Evolutionary conservation across 805 yeast genomes (phyloP).

Genomic region (Cyberlindnera mycetangii): DNA sequence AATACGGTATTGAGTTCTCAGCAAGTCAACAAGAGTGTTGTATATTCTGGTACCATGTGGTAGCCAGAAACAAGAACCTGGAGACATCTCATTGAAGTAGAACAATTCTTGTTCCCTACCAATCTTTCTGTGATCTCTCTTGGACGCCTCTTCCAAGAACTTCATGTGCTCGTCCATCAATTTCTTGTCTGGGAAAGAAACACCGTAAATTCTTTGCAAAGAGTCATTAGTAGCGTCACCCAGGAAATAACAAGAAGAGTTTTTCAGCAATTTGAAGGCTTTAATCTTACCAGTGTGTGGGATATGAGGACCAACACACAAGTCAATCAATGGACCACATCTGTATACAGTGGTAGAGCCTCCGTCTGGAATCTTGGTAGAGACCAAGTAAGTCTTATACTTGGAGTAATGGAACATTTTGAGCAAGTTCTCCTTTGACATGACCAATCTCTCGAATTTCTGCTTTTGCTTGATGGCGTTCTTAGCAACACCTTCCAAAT

Average conservation of each 20-base stretch:
- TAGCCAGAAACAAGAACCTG: slow-evolving; percentile 98
- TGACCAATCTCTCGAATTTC: slow-evolving; percentile 87
- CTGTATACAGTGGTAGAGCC: slow-evolving; percentile 95
- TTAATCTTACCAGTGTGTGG: slow-evolving; percentile 97
- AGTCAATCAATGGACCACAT: slow-evolving; percentile 95
- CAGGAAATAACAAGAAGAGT: slow-evolving; percentile 92
- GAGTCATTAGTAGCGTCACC: slow-evolving; percentile 94
- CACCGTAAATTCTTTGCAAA: slow-evolving; percentile 95
- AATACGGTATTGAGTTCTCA: slow-evolving; percentile 81
- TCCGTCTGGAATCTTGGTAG: slow-evolving; percentile 90
- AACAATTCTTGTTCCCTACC: slow-evolving; percentile 97
- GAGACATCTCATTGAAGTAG: slow-evolving; percentile 93
- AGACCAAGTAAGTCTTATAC: slow-evolving; percentile 85
- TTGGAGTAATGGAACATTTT: slow-evolving; percentile 95
- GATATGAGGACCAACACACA: slow-evolving; percentile 97
- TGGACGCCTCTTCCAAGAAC: slow-evolving; percentile 92
- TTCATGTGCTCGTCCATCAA: slow-evolving; percentile 91
- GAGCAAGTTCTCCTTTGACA: slow-evolving; percentile 87
- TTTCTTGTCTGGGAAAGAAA: slow-evolving; percentile 97
- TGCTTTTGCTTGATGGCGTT: slow-evolving; percentile 93
- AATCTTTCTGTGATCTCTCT: slow-evolving; percentile 93
- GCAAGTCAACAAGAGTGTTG: slow-evolving; percentile 75
- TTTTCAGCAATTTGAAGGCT: slow-evolving; percentile 89
- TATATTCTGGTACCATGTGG: slow-evolving; percentile 99
- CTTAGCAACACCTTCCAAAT: slow-evolving; percentile 82